Conservation (phyloP, 306 rosid species). For the Glycine soja region DNA sequence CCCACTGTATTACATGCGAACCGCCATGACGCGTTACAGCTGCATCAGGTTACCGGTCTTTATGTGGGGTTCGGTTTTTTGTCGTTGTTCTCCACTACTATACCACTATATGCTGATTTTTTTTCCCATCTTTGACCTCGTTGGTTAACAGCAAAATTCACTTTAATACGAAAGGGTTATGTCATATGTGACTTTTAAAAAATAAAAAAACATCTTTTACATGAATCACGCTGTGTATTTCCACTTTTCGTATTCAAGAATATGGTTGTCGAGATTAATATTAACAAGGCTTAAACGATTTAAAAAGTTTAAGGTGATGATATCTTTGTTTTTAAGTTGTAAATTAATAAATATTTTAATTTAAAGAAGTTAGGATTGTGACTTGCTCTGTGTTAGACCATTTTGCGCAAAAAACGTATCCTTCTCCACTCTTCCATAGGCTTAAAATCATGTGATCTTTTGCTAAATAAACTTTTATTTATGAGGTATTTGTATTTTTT, state of each 20-base stretch:
- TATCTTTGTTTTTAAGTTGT: neutral
- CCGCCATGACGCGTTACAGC: conserved; percentile 41
- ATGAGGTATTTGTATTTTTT: neutral
- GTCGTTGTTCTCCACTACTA: neutral
- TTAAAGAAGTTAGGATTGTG: neutral
- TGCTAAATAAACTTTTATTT: neutral
- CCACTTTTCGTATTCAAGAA: neutral
- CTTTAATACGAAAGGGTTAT: neutral
- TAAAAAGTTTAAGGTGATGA: neutral
- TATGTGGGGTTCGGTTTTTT: neutral
- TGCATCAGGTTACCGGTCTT: conserved; percentile 22
- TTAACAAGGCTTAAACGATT: neutral
- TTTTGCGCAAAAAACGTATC: neutral
- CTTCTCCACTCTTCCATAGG: conserved; percentile 1
- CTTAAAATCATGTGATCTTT: conserved; percentile 11
- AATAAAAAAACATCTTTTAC: neutral
- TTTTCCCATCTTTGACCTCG: neutral
- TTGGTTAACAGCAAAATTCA: neutral
- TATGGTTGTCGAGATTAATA: neutral
- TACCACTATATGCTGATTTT: no score
- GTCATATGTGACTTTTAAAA: no score
- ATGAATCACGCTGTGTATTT: neutral
- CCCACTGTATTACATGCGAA: neutral
- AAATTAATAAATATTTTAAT: neutral
- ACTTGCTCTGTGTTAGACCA: neutral